Conservation (phyloP, 2,329 filamentous ascomycete species). For the Xylariaceae sp. region DNA sequence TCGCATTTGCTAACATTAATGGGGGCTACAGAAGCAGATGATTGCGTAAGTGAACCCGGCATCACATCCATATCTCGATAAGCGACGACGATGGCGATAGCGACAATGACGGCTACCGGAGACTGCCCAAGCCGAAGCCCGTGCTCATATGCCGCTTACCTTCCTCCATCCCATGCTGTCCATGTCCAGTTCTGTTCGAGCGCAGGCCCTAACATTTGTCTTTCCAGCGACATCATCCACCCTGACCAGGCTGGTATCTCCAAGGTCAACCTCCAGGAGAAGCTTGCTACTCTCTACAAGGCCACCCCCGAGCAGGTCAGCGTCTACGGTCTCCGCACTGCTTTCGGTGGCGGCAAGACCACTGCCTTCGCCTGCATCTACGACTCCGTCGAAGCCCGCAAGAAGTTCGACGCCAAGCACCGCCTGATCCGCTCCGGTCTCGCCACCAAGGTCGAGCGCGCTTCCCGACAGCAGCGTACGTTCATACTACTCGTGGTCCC, state of each 20-base stretch:
- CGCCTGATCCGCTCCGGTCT: constrained; percentile 89
- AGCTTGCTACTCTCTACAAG: constrained; percentile 96
- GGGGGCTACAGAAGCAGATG: constrained; percentile 22
- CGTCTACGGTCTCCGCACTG: constrained; percentile 97
- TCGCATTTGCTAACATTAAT: constrained; percentile 8
- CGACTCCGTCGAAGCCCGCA: constrained; percentile 96
- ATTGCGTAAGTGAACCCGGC: constrained; percentile 20
- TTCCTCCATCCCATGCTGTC: not conserved
- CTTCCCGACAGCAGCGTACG: constrained; percentile 98
- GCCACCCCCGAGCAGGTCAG: constrained; percentile 94
- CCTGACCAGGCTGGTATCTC: constrained; percentile 96
- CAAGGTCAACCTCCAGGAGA: constrained; percentile 96
- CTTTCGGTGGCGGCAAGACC: constrained; percentile 99
- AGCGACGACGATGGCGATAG: not conserved
- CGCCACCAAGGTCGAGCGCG: constrained; percentile 92
- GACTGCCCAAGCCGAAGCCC: not conserved
- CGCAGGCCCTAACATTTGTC: constrained; percentile 10
- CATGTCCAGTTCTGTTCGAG: not conserved
- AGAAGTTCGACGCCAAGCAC: constrained; percentile 99
- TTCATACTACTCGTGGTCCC: constrained; percentile 33
- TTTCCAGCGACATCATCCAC: constrained; percentile 92
- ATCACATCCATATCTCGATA: not conserved
- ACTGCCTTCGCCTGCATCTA: constrained; percentile 94
- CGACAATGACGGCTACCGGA: not conserved
- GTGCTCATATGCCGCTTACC: not conserved